Evolutionary conservation across 2,329 filamentous ascomycete species (phyloP).

Genomic region (Parascedosporium putredinis): DNA sequence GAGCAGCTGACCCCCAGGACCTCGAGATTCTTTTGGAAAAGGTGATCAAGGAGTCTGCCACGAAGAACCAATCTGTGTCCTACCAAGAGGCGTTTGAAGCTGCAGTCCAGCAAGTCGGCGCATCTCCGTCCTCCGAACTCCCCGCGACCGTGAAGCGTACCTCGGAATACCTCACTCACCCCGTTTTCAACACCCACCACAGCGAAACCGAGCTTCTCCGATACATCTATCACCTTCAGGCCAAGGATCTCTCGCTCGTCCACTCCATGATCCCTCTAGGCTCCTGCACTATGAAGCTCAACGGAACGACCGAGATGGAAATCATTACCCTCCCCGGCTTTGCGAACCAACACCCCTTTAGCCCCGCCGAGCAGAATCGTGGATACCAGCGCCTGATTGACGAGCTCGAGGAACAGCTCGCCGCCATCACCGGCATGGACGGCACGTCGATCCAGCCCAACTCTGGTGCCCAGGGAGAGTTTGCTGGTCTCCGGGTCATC

Average conservation of each 20-base stretch:
- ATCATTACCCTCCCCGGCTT: conserved; percentile 70
- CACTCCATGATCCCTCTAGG: conserved; percentile 98
- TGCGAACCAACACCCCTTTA: conserved; percentile 72
- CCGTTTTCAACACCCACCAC: conserved; percentile 90
- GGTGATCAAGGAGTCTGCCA: conserved; percentile 19
- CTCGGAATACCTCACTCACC: conserved; percentile 72
- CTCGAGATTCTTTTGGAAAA: conserved; percentile 38
- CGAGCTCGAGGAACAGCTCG: conserved; percentile 65
- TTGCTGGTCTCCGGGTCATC: conserved; percentile 80
- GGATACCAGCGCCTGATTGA: conserved; percentile 63
- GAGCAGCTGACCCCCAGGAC: conserved; percentile 27
- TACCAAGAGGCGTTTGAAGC: conserved; percentile 15
- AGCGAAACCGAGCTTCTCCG: conserved; percentile 90
- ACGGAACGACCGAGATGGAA: conserved; percentile 87
- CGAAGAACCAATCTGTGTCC: conserved; percentile 15
- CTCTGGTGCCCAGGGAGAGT: conserved; percentile 92
- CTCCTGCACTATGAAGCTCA: conserved; percentile 98
- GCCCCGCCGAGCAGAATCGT: conserved; percentile 48
- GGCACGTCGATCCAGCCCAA: conserved; percentile 88
- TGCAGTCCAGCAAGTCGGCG: conserved; percentile 4
- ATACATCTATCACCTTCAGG: conserved; percentile 88
- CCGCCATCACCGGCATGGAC: conserved; percentile 80
- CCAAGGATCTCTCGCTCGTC: conserved; percentile 84
- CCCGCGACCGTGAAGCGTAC: conserved; percentile 56
- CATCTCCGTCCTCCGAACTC: conserved; percentile 21